Base-by-base conservation (phyloP, 148 eudicot species). In the Rhododendron henanense region DNA sequence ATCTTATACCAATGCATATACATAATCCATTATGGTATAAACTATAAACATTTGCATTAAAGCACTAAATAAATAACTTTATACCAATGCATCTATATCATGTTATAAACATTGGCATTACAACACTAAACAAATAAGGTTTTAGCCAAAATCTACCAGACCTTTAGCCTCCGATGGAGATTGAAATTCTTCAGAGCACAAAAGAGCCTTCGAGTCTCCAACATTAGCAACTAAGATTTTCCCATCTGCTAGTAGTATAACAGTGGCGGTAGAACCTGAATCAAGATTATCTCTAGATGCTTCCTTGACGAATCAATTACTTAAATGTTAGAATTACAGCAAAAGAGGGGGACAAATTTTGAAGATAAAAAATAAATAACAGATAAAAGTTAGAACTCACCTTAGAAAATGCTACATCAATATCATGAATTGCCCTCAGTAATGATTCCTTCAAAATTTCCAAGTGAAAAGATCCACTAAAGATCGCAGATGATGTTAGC, bases 171-270 rank as follows among this genome's bases (percentile, higher is more conserved):
- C 98, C 4, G 89, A 81, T 57, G 92, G 92, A 90, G 98, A 90
- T 88, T 87, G 94, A 88, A 90, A 91, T 83, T 89, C 89, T 89
- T 97, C 98, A 77, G 99, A 93, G 91, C 99, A 97, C 86, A 97
- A 85, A 84, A 97, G 90, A 84, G 96, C 98, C 90, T 97, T 95
- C 21, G 98, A 97, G 89, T 97, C 99, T 79, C 99, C 99, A 87
- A 97, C 69, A 88, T 97, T 95, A 53, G 99, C 98, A 88, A 93
- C 98, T 89, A 97, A 90, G 85, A 94, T 90, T 85, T 94, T 96
- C 87, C 86, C 90, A 83, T 95, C 95, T 53, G 92, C 98, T 35
- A 91, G 88, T 85, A 97, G 86, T 74, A 95, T 88, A 89, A 95
- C 87, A 65, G 98, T 91, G 14, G 99, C 98, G 33, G 99, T 97